A percentile compares a stretch with the other conserved stretches of the same genome.
Evolutionary conservation across 331 rosid species (phyloP).

Genomic region (Telfairia occidentalis): DNA sequence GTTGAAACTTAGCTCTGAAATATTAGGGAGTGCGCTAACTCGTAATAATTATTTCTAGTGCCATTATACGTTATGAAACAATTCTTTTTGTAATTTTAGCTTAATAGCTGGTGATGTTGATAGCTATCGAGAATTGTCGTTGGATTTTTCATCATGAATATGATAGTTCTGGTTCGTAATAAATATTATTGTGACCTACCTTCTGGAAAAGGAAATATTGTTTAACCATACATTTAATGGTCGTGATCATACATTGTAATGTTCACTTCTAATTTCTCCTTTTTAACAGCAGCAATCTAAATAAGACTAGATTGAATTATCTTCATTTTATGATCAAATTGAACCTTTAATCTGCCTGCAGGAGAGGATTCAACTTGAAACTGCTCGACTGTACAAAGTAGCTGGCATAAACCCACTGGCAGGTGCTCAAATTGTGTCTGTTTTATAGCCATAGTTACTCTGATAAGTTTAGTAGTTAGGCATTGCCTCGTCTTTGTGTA

Average conservation of each 20-base stretch:
- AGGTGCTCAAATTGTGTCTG: slow-evolving; percentile 33
- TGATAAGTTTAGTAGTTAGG: background rate
- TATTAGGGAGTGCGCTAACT: background rate
- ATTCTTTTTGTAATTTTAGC: background rate
- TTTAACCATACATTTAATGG: background rate
- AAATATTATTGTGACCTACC: background rate
- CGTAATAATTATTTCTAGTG: background rate
- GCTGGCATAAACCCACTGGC: slow-evolving; percentile 91
- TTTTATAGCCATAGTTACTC: background rate
- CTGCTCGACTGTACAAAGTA: slow-evolving; percentile 77
- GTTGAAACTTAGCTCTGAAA: slow-evolving; percentile 21
- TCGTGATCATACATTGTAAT: background rate
- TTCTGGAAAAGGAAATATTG: background rate
- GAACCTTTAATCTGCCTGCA: slow-evolving; percentile 20
- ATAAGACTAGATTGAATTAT: background rate
- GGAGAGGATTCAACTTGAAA: slow-evolving; percentile 93
- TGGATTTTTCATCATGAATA: background rate
- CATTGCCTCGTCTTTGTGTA: background rate
- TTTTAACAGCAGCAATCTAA: background rate
- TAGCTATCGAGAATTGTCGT: background rate
- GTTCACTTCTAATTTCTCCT: background rate
- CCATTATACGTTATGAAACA: background rate
- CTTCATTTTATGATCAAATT: background rate
- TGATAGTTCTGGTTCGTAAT: background rate
- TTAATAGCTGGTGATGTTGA: background rate